These are phyloP conservation scores for Acanthamoeba healyi DNA, from an alignment of 208 protist genomes.

Conservation along the genomic window DNA sequence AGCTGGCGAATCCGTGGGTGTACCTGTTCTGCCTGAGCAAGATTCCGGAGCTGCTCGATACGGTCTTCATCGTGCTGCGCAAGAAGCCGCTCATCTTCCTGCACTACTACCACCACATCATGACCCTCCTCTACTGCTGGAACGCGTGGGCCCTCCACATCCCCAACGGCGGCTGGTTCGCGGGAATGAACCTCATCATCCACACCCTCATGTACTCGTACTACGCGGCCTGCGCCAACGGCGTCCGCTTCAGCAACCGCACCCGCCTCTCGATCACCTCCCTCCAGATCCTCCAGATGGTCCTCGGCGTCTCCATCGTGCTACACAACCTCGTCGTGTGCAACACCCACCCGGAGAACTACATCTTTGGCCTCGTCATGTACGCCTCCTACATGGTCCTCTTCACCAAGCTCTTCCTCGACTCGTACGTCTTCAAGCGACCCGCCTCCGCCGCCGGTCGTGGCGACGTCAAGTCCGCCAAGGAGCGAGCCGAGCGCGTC, in stretches of 20 bases:
- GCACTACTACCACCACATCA: slow-evolving; percentile 94
- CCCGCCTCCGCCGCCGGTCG: no score
- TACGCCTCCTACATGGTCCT: slow-evolving; percentile 95
- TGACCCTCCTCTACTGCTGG: slow-evolving; percentile 93
- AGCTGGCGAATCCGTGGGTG: slow-evolving; percentile 19
- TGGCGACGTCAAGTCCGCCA: neutral
- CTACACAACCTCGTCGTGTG: slow-evolving; percentile 4
- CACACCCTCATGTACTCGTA: slow-evolving; percentile 41
- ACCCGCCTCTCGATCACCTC: slow-evolving; percentile 40
- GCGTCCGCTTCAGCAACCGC: slow-evolving; percentile 3
- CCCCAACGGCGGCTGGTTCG: slow-evolving; percentile 25
- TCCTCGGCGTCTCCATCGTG: slow-evolving; percentile 32
- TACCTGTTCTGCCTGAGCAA: slow-evolving; percentile 57
- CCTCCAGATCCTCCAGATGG: slow-evolving; percentile 57
- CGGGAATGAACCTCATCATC: slow-evolving; percentile 66
- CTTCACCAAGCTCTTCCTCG: slow-evolving; percentile 92
- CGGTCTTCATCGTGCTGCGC: slow-evolving; percentile 90
- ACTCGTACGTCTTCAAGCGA: slow-evolving; percentile 88
- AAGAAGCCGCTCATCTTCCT: slow-evolving; percentile 90
- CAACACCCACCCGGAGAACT: slow-evolving; percentile 77
- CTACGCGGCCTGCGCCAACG: slow-evolving; percentile 33
- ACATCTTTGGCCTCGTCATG: slow-evolving; percentile 89
- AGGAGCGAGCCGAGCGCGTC: slow-evolving; percentile 21
- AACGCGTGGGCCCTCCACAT: slow-evolving; percentile 88
- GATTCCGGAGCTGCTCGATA: slow-evolving; percentile 61